Evolutionary conservation across 2,329 filamentous ascomycete genomes (phyloP).

Genomic region (Exophiala bonariae): DNA sequence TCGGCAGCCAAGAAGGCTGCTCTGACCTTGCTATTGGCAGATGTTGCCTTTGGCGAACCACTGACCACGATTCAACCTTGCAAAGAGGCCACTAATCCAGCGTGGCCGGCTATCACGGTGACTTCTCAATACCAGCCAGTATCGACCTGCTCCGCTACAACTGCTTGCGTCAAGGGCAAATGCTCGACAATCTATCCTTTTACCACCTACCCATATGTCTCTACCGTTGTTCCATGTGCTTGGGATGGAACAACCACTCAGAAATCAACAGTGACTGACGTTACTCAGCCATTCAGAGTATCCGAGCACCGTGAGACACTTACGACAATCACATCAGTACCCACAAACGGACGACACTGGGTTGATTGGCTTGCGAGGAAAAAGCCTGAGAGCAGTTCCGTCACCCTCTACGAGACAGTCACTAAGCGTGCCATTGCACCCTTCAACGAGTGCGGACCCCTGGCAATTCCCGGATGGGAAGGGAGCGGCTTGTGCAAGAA

Average conservation of each 20-base stretch:
- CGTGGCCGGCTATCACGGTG: conserved; percentile 9
- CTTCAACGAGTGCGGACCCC: conserved; percentile 15
- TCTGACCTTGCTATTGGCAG: conserved; percentile 6
- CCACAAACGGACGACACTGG: conserved; percentile 3
- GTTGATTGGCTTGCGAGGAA: conserved; percentile 4
- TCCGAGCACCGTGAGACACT: conserved; percentile 14
- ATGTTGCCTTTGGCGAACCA: conserved; percentile 5
- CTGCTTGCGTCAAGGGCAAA: conserved; percentile 9
- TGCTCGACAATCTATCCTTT: conserved; percentile 12
- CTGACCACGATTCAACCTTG: conserved; percentile 12
- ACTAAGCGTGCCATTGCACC: conserved; percentile 14
- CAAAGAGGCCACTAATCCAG: background rate
- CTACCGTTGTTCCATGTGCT: conserved; percentile 17
- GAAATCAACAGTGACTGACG: conserved; percentile 12
- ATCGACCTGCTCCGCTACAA: conserved; percentile 9
- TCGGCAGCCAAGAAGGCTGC: conserved; percentile 2
- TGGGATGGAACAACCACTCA: conserved; percentile 16
- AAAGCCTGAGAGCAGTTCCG: background rate
- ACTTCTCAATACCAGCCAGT: conserved; percentile 16
- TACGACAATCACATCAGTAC: conserved; percentile 8
- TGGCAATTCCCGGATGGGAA: conserved; percentile 16
- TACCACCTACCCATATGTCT: conserved; percentile 18
- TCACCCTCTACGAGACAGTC: conserved; percentile 15
- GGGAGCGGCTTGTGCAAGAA: conserved; percentile 19
- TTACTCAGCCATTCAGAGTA: conserved; percentile 8